Evolutionary conservation across 2,329 filamentous ascomycete species (phyloP), one percentile per base, ranked within the genome.

Genomic region (Sclerotiophoma versabilis): DNA sequence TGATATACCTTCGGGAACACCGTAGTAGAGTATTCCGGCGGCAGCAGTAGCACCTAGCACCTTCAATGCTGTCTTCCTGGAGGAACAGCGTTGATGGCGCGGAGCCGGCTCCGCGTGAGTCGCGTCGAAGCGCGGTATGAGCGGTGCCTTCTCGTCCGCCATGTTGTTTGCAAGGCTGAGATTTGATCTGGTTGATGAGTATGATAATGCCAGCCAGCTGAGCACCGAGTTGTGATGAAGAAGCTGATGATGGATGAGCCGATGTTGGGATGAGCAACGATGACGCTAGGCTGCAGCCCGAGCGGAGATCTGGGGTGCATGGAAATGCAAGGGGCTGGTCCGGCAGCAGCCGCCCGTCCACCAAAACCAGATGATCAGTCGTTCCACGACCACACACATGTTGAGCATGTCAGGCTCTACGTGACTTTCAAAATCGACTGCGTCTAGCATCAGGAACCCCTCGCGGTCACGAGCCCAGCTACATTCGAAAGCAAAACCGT

Each of bases 181-280:
- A 1, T 29, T 25, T 5, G n/a, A 7, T 26, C 27, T 23, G 49
- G 14, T 36, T 26, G 29, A 38, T 44, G 34, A 20, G 8, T 11
- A 29, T 26, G 25, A 30, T 8, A 50, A 61, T 64, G 58, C 54
- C 63, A 68, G 65, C 63, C 65, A 62, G 62, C 62, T 65, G 65
- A 59, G 49, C 62, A 65, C 41, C 54, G 30, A 46, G 41, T 37
- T 41, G 45, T 57, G 49, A 55, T 54, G 47, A 39, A 52, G 10
- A 53, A 52, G 54, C 50, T 48, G 42, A 26, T 19, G 34, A 46
- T 25, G 29, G 29, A 17, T 23, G 25, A 47, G 52, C 36, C 32
- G 47, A 43, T n/a, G 30, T 42, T 30, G 33, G 32, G 32, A 42
- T 32, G 43, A 41, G 42, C 45, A 49, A 57, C 46, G 59, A 58